A percentile compares a stretch with the other conserved stretches of the same genome.
phyloP scores from a whole-genome alignment of 768 basidiomycete species.

The Suillus luteus region DNA sequence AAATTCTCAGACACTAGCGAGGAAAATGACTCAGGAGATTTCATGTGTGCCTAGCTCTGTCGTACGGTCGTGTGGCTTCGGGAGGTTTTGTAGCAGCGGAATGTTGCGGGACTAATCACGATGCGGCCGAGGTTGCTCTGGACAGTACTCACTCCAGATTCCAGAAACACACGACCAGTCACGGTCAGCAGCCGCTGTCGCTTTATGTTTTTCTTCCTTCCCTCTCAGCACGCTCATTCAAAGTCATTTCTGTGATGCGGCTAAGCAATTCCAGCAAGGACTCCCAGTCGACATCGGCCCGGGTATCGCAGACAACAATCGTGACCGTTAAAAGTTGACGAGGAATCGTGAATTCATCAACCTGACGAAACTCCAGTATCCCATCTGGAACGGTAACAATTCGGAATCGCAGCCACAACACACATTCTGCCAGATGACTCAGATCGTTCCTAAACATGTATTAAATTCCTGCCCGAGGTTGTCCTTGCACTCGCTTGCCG shows the following conservation, averaged over 20 bases:
- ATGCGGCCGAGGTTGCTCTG: neutral
- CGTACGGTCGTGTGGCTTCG: neutral
- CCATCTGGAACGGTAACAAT: neutral
- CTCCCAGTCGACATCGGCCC: neutral
- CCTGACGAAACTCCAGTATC: neutral
- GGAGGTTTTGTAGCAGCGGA: neutral
- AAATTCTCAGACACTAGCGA: neutral
- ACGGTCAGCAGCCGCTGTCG: neutral
- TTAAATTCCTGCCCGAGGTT: neutral
- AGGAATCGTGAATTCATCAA: neutral
- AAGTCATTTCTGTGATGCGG: constrained; percentile 21
- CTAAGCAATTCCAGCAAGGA: constrained; percentile 11
- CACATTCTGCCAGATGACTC: neutral
- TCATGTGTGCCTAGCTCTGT: neutral
- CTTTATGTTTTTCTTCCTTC: neutral
- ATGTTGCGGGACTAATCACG: neutral
- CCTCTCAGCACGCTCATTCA: constrained; percentile 12
- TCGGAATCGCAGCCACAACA: neutral
- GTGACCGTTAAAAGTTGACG: neutral
- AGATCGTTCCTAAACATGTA: neutral
- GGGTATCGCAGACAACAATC: neutral
- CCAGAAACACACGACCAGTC: neutral
- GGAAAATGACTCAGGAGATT: neutral
- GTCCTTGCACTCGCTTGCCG: neutral
- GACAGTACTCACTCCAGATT: neutral